Evolutionary conservation across 176 grass and related monocot species (phyloP).

Genomic region (Oryza brachyantha): DNA sequence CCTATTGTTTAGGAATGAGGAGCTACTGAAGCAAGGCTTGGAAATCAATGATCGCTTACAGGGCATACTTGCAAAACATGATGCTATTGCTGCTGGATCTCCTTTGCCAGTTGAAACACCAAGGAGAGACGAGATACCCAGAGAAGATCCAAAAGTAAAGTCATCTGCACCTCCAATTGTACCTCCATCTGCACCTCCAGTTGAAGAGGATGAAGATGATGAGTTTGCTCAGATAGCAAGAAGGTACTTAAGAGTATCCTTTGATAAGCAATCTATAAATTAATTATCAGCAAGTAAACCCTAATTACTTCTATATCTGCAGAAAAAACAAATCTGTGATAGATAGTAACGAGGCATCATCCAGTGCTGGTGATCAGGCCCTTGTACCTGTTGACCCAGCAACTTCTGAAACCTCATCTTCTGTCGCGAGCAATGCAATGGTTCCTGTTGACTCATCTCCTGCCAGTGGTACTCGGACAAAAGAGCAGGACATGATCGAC

Average conservation of each 20-base stretch:
- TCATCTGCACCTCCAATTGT: constrained; percentile 22
- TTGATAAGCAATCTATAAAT: not conserved
- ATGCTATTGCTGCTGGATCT: constrained; percentile 69
- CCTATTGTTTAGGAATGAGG: constrained; percentile 61
- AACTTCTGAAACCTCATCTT: constrained; percentile 50
- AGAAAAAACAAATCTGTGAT: constrained; percentile 57
- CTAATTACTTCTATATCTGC: not conserved
- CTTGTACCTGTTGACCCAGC: constrained; percentile 46
- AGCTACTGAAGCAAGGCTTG: constrained; percentile 70
- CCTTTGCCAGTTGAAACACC: constrained; percentile 38
- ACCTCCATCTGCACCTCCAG: constrained; percentile 19
- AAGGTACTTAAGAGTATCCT: constrained; percentile 50
- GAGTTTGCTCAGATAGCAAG: constrained; percentile 83
- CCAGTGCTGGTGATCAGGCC: constrained; percentile 58
- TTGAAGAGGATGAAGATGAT: constrained; percentile 70
- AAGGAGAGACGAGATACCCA: constrained; percentile 33
- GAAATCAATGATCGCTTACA: constrained; percentile 81
- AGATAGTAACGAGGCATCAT: constrained; percentile 47
- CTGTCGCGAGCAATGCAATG: constrained; percentile 62
- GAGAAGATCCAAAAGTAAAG: constrained; percentile 28
- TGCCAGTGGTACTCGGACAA: constrained; percentile 33
- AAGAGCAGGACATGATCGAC: constrained; percentile 94
- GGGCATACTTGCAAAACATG: constrained; percentile 66
- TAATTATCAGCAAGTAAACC: constrained; percentile 12
- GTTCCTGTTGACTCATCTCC: constrained; percentile 46